These are phyloP conservation scores for Chlorociboria aeruginascens DNA, from an alignment of 495 filamentous ascomycete species.

Conservation along the genomic window DNA sequence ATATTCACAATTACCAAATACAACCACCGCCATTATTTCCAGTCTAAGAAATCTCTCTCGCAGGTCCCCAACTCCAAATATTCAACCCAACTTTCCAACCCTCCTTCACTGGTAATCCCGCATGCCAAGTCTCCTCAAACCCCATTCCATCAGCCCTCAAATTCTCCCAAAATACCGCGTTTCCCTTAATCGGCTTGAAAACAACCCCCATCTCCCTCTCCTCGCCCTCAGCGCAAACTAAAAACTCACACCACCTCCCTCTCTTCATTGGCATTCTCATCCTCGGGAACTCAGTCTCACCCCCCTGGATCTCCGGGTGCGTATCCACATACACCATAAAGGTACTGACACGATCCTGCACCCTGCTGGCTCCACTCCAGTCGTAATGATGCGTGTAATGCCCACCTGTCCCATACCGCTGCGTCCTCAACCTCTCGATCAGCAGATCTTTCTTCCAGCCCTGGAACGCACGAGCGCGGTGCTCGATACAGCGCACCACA, in stretches of 20 bases:
- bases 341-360: slow-evolving; percentile 34
- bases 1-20: no score
- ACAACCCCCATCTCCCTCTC: slow-evolving; percentile 18
- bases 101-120: slow-evolving; percentile 30
- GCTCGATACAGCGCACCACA: slow-evolving; percentile 46
- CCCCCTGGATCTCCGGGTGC: slow-evolving; percentile 37
- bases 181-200: slow-evolving; percentile 32
- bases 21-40: no score
- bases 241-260: slow-evolving; percentile 23
- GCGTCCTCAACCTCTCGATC: slow-evolving; percentile 50
- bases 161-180: slow-evolving; percentile 38
- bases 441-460: slow-evolving; percentile 46
- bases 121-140: slow-evolving; percentile 34
- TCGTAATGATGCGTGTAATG: slow-evolving; percentile 51
- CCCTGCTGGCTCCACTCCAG: slow-evolving; percentile 34
- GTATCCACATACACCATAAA: slow-evolving; percentile 55
- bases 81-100: slow-evolving; percentile 37
- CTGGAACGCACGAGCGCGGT: slow-evolving; percentile 44
- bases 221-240: slow-evolving; percentile 20
- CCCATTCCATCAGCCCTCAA: slow-evolving; percentile 28
- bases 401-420: slow-evolving; percentile 44
- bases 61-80: slow-evolving; percentile 24
- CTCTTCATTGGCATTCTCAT: slow-evolving; percentile 13
- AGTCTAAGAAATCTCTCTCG: neutral
- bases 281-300: slow-evolving; percentile 48